Conservation (phyloP, 129 eudicot genomes). For the Silybum marianum region DNA sequence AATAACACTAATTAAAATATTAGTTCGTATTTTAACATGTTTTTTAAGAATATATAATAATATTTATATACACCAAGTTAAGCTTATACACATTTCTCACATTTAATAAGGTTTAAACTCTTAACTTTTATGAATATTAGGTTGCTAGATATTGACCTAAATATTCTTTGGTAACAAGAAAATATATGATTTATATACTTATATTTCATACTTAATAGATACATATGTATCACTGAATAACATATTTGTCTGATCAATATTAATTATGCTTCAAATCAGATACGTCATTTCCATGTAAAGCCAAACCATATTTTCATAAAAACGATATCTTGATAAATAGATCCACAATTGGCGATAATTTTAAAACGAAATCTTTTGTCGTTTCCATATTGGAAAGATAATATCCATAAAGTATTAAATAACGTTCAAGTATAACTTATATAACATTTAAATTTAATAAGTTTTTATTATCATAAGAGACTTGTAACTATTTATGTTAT, state of each 20-base stretch:
- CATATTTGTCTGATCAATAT: neutral
- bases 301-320: neutral
- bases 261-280: neutral
- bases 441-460: too few relatives aligned
- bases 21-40: neutral
- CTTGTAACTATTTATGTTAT: neutral
- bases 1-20: too few relatives aligned
- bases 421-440: neutral
- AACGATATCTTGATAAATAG: neutral
- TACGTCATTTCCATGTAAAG: neutral
- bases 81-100: neutral
- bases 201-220: neutral
- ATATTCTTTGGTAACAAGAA: neutral
- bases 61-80: neutral
- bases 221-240: neutral
- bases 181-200: neutral
- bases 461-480: neutral
- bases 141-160: neutral
- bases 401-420: neutral
- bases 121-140: neutral
- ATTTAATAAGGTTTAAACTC: neutral
- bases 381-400: neutral
- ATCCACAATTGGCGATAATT: neutral
- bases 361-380: neutral
- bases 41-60: too few relatives aligned